Conservation (phyloP, 2,329 filamentous ascomycete genomes). For the Apiospora marii region DNA sequence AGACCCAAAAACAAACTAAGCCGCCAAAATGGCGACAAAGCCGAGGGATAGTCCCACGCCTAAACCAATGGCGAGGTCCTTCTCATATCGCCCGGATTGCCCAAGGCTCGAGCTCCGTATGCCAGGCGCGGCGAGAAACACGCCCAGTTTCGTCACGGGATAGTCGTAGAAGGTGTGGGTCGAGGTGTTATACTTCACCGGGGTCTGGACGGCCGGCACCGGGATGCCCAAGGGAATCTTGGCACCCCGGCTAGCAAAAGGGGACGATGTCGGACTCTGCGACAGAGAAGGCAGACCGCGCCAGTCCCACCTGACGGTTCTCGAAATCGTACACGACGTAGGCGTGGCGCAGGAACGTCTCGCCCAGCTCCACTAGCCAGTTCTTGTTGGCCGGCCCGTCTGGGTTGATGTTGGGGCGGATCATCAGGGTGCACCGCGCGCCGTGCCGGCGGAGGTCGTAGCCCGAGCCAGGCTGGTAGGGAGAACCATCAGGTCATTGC, state of each 20-base stretch:
- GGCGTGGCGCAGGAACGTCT: not conserved
- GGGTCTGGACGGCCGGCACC: not conserved
- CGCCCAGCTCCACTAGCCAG: not conserved
- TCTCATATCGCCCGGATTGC: too few species aligned
- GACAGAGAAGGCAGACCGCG: not conserved
- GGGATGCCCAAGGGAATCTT: not conserved
- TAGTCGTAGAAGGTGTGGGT: not conserved
- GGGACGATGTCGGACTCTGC: not conserved
- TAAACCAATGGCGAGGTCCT: not conserved
- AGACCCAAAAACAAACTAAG: not conserved
- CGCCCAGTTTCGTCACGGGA: not conserved
- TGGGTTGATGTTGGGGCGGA: not conserved
- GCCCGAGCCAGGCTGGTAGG: not conserved
- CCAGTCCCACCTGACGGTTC: not conserved
- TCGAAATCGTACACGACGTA: not conserved
- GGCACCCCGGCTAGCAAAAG: not conserved
- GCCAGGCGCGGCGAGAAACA: not conserved
- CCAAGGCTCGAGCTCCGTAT: not conserved
- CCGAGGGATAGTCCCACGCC: not conserved
- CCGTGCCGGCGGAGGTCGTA: not conserved
- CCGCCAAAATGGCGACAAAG: not conserved
- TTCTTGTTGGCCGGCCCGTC: not conserved
- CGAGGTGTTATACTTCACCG: not conserved
- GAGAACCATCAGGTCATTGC: not conserved
- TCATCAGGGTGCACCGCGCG: not conserved